Evolutionary conservation across 768 basidiomycete species (phyloP).

Genomic region (Pulveroboletus frians): DNA sequence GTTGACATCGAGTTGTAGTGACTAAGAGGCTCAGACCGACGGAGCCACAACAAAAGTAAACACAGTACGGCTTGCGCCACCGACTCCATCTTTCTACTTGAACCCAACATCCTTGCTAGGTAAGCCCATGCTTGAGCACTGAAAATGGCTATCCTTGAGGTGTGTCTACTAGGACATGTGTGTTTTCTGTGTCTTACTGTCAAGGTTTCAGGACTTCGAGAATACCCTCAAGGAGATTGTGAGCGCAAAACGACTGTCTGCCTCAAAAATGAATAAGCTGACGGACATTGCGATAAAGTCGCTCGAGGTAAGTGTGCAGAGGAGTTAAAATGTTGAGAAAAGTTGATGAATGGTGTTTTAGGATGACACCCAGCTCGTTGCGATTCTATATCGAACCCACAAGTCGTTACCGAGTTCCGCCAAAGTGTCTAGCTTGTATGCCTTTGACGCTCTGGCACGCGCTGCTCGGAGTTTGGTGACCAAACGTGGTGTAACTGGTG

Average conservation of each 20-base stretch:
- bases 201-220: constrained; percentile 65
- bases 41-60: constrained; percentile 38
- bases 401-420: constrained; percentile 60
- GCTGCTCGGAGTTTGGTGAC: constrained; percentile 65
- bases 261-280: constrained; percentile 75
- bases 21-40: constrained; percentile 1
- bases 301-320: constrained; percentile 56
- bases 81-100: constrained; percentile 6
- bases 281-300: constrained; percentile 73
- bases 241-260: constrained; percentile 76
- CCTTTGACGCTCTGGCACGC: constrained; percentile 88
- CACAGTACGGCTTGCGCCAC: constrained; percentile 17
- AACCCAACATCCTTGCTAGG: constrained; percentile 9
- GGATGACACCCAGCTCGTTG: constrained; percentile 85
- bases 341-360: constrained; percentile 27
- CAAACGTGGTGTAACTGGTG: constrained; percentile 58
- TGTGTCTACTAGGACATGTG: constrained; percentile 12
- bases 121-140: constrained; percentile 17
- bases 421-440: constrained; percentile 87
- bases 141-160: constrained; percentile 41
- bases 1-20: constrained; percentile 46
- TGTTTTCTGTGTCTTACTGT: constrained; percentile 5
- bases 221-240: constrained; percentile 76
- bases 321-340: neutral
- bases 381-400: constrained; percentile 84